phyloP scores from a whole-genome alignment of 306 rosid species.

The Dryas alaskensis region DNA sequence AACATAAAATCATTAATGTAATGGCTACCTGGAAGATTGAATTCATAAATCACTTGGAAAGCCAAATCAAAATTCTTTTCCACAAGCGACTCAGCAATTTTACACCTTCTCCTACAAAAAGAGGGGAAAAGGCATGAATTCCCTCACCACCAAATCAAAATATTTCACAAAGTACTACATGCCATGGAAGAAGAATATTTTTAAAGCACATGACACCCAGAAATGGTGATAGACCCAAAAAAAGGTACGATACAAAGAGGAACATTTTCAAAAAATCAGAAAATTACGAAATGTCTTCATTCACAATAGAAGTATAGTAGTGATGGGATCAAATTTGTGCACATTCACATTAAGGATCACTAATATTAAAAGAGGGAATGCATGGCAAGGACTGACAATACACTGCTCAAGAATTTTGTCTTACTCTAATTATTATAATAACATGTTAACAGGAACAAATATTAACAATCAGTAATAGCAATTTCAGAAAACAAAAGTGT shows the following conservation, averaged over 20 bases:
- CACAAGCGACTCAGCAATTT: slow-evolving; percentile 90
- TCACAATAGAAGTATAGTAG: background rate
- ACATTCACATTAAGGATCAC: background rate
- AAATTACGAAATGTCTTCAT: background rate
- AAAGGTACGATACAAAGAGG: background rate
- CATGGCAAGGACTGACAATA: background rate
- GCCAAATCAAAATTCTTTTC: slow-evolving; percentile 97
- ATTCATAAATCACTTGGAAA: slow-evolving; percentile 89
- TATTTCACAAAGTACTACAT: slow-evolving; percentile 17
- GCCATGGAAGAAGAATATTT: slow-evolving; percentile 11
- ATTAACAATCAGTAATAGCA: background rate
- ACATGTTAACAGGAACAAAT: background rate
- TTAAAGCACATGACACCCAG: background rate
- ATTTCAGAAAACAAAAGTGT: background rate
- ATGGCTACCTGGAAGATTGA: slow-evolving; percentile 76
- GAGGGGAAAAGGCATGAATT: slow-evolving; percentile 19
- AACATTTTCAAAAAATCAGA: background rate
- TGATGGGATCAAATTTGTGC: background rate
- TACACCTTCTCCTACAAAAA: slow-evolving; percentile 75
- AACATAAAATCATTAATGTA: slow-evolving; percentile 19
- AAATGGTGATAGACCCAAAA: background rate
- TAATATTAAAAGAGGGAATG: background rate
- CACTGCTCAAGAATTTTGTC: background rate
- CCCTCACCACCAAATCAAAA: slow-evolving; percentile 21
- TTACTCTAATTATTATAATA: background rate